Evolutionary conservation across 305 asterid genomes (phyloP).

Genomic region (Fraxinus albicans): DNA sequence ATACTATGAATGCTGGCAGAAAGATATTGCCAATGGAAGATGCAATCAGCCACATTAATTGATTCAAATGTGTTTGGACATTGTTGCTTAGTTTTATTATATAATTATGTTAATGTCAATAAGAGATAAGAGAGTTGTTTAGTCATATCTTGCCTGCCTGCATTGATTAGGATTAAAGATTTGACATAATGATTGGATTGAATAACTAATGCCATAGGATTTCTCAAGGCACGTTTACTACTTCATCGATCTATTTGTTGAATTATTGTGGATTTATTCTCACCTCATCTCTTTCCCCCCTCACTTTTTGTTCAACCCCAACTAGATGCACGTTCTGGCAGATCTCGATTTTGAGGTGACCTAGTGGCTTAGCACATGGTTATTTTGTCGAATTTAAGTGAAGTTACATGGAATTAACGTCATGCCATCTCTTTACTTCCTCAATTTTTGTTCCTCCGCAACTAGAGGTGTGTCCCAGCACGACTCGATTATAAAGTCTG

Average conservation of each 20-base stretch:
- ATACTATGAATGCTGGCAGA: not conserved
- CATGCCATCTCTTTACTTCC: too few species aligned
- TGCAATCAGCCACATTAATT: not conserved
- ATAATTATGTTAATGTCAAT: not conserved
- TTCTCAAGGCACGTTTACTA: not conserved
- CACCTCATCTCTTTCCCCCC: too few species aligned
- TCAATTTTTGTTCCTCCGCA: too few species aligned
- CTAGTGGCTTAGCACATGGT: not conserved
- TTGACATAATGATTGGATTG: not conserved
- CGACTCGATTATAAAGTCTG: too few species aligned
- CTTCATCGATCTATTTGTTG: not conserved
- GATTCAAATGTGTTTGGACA: not conserved
- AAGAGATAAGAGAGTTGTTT: not conserved
- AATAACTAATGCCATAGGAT: not conserved
- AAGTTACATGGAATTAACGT: too few species aligned
- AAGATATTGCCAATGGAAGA: not conserved
- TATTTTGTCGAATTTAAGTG: too few species aligned
- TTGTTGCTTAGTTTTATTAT: not conserved
- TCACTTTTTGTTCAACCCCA: not conserved
- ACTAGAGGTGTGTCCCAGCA: too few species aligned
- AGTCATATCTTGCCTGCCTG: not conserved
- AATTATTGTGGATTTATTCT: too few species aligned
- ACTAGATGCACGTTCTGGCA: not conserved
- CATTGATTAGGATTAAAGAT: not conserved
- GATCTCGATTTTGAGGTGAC: not conserved